These are phyloP conservation scores for Brassica balearica DNA, from an alignment of 441 rosid species.

Conservation along the genomic window DNA sequence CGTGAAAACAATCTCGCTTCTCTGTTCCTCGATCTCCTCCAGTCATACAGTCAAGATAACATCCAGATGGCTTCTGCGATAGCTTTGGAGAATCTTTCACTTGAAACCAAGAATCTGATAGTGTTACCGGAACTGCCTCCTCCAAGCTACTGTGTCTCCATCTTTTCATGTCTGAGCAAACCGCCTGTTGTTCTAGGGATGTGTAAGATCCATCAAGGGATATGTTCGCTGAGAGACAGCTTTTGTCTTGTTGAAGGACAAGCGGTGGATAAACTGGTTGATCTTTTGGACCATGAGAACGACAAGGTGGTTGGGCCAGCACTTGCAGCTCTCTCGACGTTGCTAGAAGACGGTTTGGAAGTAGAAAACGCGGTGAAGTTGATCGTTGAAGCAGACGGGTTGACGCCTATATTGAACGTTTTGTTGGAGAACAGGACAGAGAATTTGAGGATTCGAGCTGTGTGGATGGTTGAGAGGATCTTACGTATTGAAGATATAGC, in stretches of 20 bases:
- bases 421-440: constrained; percentile 79
- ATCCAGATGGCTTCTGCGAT: constrained; percentile 85
- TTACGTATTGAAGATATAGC: constrained; percentile 83
- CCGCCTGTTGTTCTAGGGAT: constrained; percentile 71
- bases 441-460: constrained; percentile 70
- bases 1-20: constrained; percentile 68
- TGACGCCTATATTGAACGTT: constrained; percentile 72
- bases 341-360: constrained; percentile 85
- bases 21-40: constrained; percentile 74
- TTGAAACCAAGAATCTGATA: constrained; percentile 77
- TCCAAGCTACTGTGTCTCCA: constrained; percentile 58
- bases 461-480: constrained; percentile 93
- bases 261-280: constrained; percentile 84
- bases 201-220: constrained; percentile 84
- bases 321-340: constrained; percentile 83
- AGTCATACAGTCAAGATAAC: constrained; percentile 74
- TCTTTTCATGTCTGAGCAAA: constrained; percentile 80
- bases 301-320: constrained; percentile 93
- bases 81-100: constrained; percentile 91
- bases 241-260: constrained; percentile 91
- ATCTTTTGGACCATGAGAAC: constrained; percentile 88
- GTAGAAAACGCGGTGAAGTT: constrained; percentile 73
- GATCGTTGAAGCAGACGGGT: constrained; percentile 77
- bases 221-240: constrained; percentile 78
- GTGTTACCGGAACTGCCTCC: constrained; percentile 77